Base-by-base conservation (phyloP, 2,329 filamentous ascomycete species). In the Sclerotiophoma versabilis region DNA sequence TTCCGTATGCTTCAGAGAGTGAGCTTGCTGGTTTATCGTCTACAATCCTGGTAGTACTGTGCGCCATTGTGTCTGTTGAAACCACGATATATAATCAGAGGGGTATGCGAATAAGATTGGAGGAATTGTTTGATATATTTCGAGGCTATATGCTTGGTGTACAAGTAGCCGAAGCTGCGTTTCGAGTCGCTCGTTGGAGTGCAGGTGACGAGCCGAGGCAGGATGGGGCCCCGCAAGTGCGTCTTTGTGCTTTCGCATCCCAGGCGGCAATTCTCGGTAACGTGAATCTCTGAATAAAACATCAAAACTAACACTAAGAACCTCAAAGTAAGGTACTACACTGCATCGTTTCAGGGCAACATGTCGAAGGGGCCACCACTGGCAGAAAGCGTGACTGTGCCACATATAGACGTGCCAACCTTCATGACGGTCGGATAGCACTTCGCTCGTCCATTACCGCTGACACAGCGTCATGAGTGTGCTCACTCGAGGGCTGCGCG, bases 1-100 rank as follows among this genome's bases (percentile, higher is more conserved):
- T 70, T 7, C 69, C 66, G 36, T 62, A 72, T 23, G 64, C 41
- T 54, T 48, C 52, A 8, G 53, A 53, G 2, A 56, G 48, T 45
- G 53, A 54, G 48, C 50, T 52, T 5, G 59, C 43, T 30, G 59
- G 59, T 29, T 36, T 57, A 17, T 53, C 49, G 17, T 49, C 39
- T 12, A 54, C 51, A 3, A 54, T 54, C 8, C 51, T 27, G 2
- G 45, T 54, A 4, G 51, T 45, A 11, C 45, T 54, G 46, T 54
- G 51, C 22, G 45, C 51, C 51, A 54, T 54, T 14, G 23, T 41
- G 10, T 27, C 6, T 12, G 9, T 33, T 12, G 5, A 33, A 4
- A 2, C 20, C 26, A 43, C 23, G 8, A 14, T 25, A 3, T 5
- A 7, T 20, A 1, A 26, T 23, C 33, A 14, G 12, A 5, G 14